Conservation (phyloP, 139 green algal species). For the Raphidocelis subcapitata region DNA sequence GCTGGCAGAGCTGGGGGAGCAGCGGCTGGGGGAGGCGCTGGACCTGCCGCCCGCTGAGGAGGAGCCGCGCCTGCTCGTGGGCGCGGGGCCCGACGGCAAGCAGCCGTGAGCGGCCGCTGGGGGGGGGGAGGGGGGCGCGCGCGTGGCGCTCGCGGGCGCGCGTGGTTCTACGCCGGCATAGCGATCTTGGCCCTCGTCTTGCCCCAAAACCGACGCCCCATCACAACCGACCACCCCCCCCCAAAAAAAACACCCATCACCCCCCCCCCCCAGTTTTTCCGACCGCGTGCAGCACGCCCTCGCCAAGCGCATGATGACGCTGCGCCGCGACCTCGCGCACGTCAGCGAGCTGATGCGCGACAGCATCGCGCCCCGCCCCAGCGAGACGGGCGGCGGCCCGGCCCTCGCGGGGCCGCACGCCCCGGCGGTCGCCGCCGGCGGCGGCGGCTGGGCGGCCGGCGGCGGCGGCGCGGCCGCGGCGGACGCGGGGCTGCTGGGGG, state of each 20-base stretch:
- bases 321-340: constrained; percentile 18
- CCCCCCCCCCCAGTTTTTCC: constrained; percentile 2
- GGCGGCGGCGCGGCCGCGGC: too few relatives aligned
- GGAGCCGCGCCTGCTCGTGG: not conserved
- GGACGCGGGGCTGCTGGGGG: too few relatives aligned
- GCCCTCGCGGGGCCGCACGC: too few relatives aligned
- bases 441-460: too few relatives aligned
- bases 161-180: too few relatives aligned
- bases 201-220: too few relatives aligned
- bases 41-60: not conserved
- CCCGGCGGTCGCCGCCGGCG: too few relatives aligned
- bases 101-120: not conserved
- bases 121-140: too few relatives aligned
- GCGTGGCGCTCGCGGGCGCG: too few relatives aligned
- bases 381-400: too few relatives aligned
- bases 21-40: constrained; percentile 17
- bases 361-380: not conserved
- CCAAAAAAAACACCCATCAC: not conserved
- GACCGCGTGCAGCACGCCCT: constrained; percentile 8
- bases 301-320: constrained; percentile 15
- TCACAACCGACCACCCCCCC: too few relatives aligned
- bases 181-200: too few relatives aligned
- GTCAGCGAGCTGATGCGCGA: constrained; percentile 30
- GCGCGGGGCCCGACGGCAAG: not conserved
- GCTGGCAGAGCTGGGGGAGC: constrained; percentile 11